phyloP scores from a whole-genome alignment of 495 filamentous ascomycete genomes.

The Endocarpon pusillum region DNA sequence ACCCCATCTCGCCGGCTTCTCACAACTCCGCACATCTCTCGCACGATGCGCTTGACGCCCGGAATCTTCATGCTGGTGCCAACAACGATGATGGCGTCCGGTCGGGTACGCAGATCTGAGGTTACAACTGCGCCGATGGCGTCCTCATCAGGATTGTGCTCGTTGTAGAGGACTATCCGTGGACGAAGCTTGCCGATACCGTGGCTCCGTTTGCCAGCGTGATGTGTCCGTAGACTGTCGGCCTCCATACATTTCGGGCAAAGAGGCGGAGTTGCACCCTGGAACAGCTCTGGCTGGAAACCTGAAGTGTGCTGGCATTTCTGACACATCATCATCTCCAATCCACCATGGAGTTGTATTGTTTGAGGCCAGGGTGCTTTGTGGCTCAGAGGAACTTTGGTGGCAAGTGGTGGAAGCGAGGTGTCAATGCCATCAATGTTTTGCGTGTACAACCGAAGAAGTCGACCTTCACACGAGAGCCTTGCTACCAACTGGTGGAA shows the following conservation, averaged over 20 bases:
- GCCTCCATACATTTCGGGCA: constrained; percentile 59
- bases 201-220: constrained; percentile 78
- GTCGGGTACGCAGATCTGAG: constrained; percentile 65
- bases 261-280: constrained; percentile 66
- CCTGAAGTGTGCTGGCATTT: constrained; percentile 68
- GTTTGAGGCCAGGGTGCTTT: constrained; percentile 90
- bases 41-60: constrained; percentile 72
- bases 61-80: constrained; percentile 92
- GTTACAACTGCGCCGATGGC: constrained; percentile 82
- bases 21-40: constrained; percentile 73
- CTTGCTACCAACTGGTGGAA: constrained; percentile 92
- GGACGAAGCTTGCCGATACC: constrained; percentile 82
- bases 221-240: constrained; percentile 57
- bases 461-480: constrained; percentile 68
- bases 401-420: constrained; percentile 60
- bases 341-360: constrained; percentile 83
- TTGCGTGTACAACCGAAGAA: constrained; percentile 87
- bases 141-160: constrained; percentile 88
- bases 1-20: constrained; percentile 70
- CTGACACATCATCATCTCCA: constrained; percentile 89
- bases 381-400: constrained; percentile 48
- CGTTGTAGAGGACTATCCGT: constrained; percentile 92
- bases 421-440: constrained; percentile 95
- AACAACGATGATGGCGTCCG: constrained; percentile 85
- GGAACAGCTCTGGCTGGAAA: constrained; percentile 66